These are phyloP conservation scores for Prunus yedoensis DNA, from an alignment of 331 rosid species.

Conservation along the genomic window DNA sequence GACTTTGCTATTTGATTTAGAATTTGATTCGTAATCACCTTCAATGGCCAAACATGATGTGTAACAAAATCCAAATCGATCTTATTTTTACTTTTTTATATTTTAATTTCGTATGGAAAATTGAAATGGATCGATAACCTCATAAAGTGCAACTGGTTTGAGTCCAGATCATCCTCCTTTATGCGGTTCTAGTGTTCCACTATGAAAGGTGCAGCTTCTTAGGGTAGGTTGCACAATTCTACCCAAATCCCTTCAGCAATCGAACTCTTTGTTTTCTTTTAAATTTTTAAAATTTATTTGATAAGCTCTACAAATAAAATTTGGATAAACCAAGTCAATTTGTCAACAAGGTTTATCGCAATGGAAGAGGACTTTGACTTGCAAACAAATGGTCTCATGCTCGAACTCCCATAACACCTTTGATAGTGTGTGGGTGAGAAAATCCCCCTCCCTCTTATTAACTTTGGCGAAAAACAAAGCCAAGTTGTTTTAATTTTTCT, in stretches of 20 bases:
- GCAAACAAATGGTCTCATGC: no score
- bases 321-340: no score
- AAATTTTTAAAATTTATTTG: background rate
- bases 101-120: no score
- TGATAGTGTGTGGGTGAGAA: no score
- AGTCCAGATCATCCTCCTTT: background rate
- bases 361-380: no score
- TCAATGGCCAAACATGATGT: background rate
- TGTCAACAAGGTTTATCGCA: no score
- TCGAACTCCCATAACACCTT: no score
- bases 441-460: no score
- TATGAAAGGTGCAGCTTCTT: background rate
- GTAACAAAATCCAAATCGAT: background rate
- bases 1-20: background rate
- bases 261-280: background rate
- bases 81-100: no score
- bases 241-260: background rate
- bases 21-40: no score
- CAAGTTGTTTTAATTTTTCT: no score
- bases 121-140: background rate
- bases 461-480: no score
- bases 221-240: background rate
- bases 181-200: background rate
- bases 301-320: background rate
- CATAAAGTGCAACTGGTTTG: background rate